Percentiles rank a stretch among this genome's conserved stretches.
Conservation (phyloP, 371 early-diverging fungal genomes). For the Mucor mucedo region DNA sequence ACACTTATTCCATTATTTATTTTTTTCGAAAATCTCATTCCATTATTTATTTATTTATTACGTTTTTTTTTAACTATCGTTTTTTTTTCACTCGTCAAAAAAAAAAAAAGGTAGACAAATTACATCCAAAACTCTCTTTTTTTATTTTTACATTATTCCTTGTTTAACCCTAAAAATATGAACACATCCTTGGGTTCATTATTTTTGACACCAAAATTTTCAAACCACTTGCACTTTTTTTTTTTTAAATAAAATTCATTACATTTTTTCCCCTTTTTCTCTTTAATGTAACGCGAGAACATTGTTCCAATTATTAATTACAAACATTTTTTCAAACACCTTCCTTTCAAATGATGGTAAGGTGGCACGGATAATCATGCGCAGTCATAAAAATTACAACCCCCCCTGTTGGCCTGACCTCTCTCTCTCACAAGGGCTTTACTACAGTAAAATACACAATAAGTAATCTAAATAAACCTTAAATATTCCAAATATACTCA, state of each 20-base stretch:
- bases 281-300: too few species aligned
- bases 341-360: too few species aligned
- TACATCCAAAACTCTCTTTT: too few species aligned
- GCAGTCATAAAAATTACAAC: neutral
- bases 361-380: too few species aligned
- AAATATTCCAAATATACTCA: too few species aligned
- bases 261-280: neutral
- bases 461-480: too few species aligned
- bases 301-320: neutral
- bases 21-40: neutral
- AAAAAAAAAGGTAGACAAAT: too few species aligned
- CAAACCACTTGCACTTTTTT: slow-evolving; percentile 2
- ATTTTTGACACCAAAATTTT: slow-evolving; percentile 3
- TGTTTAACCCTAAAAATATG: slow-evolving; percentile 4
- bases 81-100: neutral
- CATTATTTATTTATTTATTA: slow-evolving; percentile 1
- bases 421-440: too few species aligned
- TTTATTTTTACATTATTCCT: neutral
- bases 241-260: neutral
- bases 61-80: too few species aligned
- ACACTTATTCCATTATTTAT: neutral
- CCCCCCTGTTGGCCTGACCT: neutral
- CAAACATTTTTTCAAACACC: too few species aligned
- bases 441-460: too few species aligned
- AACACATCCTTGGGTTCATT: neutral